A percentile compares a stretch with the other conserved stretches of the same genome.
Conservation (phyloP, 108 stramenopile species). For the Fragilariopsis cylindrus region DNA sequence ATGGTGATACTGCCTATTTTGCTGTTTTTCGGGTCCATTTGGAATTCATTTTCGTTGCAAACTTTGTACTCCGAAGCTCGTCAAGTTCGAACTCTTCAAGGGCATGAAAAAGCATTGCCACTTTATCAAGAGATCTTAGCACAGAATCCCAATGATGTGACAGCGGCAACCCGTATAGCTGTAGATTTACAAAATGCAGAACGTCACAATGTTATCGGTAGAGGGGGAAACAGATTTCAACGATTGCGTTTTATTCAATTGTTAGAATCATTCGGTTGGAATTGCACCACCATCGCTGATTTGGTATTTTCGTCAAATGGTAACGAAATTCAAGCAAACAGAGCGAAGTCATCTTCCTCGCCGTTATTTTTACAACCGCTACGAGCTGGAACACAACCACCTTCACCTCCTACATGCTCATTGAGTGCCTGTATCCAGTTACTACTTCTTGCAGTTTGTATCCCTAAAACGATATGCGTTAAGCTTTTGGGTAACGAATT, state of each 20-base stretch:
- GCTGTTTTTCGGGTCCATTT: not conserved
- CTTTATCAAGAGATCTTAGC: conserved; percentile 49
- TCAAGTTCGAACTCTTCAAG: conserved; percentile 40
- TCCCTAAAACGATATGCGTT: conserved; percentile 37
- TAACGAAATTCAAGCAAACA: not conserved
- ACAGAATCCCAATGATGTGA: conserved; percentile 36
- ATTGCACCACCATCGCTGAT: conserved; percentile 6
- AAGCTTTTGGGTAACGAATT: conserved; percentile 40
- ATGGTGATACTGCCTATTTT: not conserved
- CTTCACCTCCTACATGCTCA: conserved; percentile 8
- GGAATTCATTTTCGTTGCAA: not conserved
- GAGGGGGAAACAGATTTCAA: too few species aligned
- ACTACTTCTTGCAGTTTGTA: conserved; percentile 17
- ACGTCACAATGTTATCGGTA: conserved; percentile 26
- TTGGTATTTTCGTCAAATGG: conserved; percentile 13
- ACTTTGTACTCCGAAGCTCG: conserved; percentile 48
- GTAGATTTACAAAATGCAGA: conserved; percentile 25
- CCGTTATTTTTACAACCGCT: conserved; percentile 36
- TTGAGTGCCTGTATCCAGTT: conserved; percentile 25
- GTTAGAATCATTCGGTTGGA: conserved; percentile 16
- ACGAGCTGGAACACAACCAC: conserved; percentile 22
- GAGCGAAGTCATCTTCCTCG: conserved; percentile 14
- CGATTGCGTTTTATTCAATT: not conserved
- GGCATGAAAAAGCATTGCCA: conserved; percentile 44
- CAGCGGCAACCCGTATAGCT: conserved; percentile 62